Base-by-base conservation (phyloP, 139 green algal genomes). In the Tetradesmus obliquus region DNA sequence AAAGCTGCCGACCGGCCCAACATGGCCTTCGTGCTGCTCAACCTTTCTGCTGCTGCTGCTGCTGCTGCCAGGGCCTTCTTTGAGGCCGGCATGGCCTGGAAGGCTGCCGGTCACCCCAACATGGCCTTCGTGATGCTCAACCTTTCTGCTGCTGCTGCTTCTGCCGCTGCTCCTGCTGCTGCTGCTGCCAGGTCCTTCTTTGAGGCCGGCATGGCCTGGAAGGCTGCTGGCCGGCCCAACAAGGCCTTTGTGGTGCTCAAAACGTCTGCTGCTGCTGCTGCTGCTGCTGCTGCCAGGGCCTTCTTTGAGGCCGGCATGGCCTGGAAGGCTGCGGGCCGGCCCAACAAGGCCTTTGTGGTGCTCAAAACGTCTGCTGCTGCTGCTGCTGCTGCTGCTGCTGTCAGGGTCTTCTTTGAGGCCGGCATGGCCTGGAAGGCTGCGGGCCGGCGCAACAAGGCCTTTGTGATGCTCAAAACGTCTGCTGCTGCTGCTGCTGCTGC, bases 391-490 rank as follows among this genome's bases (percentile, higher is more conserved):
- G 45, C 20, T 88, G 5, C 55, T 91, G 32, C 83, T 4, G n/a
- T 3, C 62, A 93, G 84, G 72, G 92, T 90, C 5, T 93, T 94
- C 79, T 94, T 84, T 86, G 87, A 92, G 79, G 93, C 90, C 84
- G 93, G 93, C 87, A 85, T 90, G 57, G 88, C 88, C 2, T 89
- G 88, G 92, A 79, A 84, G 55, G 92, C 69, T n/a, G 96, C 94
- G 17, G 94, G 94, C 5, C 86, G 79, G 0, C 91, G 93, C 24
- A 96, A 94, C 94, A 97, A 96, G 96, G 96, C 97, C 0, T 98
- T 98, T 86, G 97, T 98, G 1, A 96, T 98, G 87, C 92, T 99
- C 57, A 99, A 99, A n/a, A n/a, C n/a, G n/a, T n/a, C n/a, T n/a
- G 10, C 32, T 86, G n/a, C n/a, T n/a, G n/a, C n/a, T n/a, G 53